These are phyloP conservation scores for apple (Malus domestica) DNA, from an alignment of 306 rosid species.

Conservation along the genomic window ASM211411v1 NC_041792.1:9413001-9413500, in stretches of 20 bases:
- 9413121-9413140: not conserved
- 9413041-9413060: not conserved
- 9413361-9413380: not conserved
- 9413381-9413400: not conserved
- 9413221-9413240: not conserved
- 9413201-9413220: not conserved
- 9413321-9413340: not conserved
- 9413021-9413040: not conserved
- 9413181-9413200: not conserved
- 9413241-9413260: slow-evolving; percentile 20
- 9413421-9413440: not conserved
- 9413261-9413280: not conserved
- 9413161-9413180: not conserved
- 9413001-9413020: not conserved
- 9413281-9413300: not conserved
- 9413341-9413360: not conserved
- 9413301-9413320: not conserved
- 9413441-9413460: not conserved
- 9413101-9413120: not conserved
- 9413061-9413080: not conserved
- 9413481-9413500: not conserved
- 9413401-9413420: not conserved
- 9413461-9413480: not conserved
- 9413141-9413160: not conserved
- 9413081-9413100: not conserved